phyloP scores from a whole-genome alignment of 495 filamentous ascomycete species.

The Aspergillus campestris region DNA sequence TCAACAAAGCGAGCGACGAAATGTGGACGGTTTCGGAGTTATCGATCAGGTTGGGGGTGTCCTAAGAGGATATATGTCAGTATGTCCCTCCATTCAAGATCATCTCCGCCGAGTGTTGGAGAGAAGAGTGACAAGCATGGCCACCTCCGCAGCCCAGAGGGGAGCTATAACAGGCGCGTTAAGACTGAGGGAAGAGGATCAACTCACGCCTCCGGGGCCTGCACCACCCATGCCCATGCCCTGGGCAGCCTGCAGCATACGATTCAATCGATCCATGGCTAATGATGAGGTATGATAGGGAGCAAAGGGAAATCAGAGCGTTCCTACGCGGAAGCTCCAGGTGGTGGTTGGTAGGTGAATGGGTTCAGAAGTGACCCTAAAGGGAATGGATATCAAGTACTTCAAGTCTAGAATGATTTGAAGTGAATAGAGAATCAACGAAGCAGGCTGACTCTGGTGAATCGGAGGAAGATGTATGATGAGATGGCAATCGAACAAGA shows the following conservation, averaged over 20 bases:
- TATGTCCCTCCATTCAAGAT: not conserved
- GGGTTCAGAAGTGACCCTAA: not conserved
- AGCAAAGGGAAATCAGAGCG: conserved; percentile 11
- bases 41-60: conserved; percentile 82
- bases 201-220: conserved; percentile 69
- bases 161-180: not conserved
- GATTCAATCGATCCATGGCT: conserved; percentile 77
- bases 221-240: conserved; percentile 65
- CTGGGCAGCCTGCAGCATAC: conserved; percentile 71
- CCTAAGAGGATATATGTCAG: conserved; percentile 40
- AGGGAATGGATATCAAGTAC: not conserved
- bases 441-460: not conserved
- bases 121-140: not conserved
- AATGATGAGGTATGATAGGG: conserved; percentile 11
- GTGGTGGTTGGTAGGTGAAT: not conserved
- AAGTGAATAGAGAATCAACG: not conserved
- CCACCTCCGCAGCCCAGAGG: not conserved
- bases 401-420: not conserved
- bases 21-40: conserved; percentile 99
- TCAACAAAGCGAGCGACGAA: conserved; percentile 90
- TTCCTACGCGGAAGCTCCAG: conserved; percentile 35
- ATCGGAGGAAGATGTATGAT: not conserved
- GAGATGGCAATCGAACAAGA: conserved; percentile 2
- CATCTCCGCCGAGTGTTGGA: no score
- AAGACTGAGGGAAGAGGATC: conserved; percentile 1